Base-by-base conservation (phyloP, 2,329 filamentous ascomycete species). In the Chrysosporium keratinophilum region DNA sequence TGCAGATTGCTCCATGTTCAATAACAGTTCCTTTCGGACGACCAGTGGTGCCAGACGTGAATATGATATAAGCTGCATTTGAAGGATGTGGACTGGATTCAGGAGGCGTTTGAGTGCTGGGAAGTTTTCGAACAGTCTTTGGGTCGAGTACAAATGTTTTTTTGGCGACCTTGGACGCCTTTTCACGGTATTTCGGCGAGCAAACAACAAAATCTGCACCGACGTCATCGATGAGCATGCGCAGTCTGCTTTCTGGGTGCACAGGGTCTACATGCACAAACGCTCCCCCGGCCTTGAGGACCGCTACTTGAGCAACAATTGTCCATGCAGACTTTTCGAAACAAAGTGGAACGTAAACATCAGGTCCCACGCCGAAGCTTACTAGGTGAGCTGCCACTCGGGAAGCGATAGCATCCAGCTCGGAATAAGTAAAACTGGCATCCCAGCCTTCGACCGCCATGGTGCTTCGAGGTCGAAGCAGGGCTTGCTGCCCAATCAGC, bases 21-120 rank as follows among this genome's bases (percentile, higher is more conserved):
- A 84, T 79, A 15, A 83, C 78, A 11, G 82, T 78, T 1, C 80
- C 82, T 54, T 81, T 80, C 0, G 79, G 78, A 49, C 74, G 75
- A 47, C 76, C 76, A 1, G 78, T 78, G 0, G 78, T 78, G 0
- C 78, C 78, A 1, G 77, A 78, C 0, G 77, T 78, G 57, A 84
- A 81, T 3, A 86, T 75, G 2, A 82, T 73, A 61, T 82, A 85
- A 0, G 82, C 81, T 17, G 66, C 63, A 50, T 67, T 68, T 1
- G 56, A 46, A 2, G 65, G 60, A 2, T 40, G 61, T 20, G 62
- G 43, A 20, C 40, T 33, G 0, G 52, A 59, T 1, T 47, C 47
- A 14, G 59, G 47, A 11, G 60, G 58, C 15, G 61, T 43, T 39
- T 61, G 59, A 2, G 56, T 58, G 10, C 62, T 56, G 9, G 62